Conservation (phyloP, 208 protist species). For the Trypanosomatidae sp. region DNA sequence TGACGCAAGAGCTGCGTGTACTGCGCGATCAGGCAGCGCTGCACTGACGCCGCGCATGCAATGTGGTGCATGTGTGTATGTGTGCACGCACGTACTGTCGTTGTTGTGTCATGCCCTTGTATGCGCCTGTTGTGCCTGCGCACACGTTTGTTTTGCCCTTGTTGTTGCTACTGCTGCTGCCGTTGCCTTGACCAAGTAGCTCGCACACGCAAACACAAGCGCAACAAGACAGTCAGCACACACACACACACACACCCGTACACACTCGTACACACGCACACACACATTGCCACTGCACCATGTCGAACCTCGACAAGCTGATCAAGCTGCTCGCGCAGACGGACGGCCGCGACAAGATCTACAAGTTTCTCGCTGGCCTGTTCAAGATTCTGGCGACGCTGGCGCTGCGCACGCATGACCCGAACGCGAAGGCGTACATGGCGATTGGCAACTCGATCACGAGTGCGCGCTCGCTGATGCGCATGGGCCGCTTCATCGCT, state of each 20-base stretch:
- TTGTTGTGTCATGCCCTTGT: neutral
- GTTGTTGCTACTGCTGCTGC: too few species aligned
- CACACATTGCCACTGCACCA: too few species aligned
- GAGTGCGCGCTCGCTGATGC: slow-evolving; percentile 78
- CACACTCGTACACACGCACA: too few species aligned
- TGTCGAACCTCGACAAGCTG: slow-evolving; percentile 62
- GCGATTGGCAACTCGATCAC: slow-evolving; percentile 56
- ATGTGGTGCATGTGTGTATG: neutral
- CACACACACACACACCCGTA: too few species aligned
- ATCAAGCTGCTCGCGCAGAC: slow-evolving; percentile 79
- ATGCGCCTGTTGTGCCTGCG: too few species aligned
- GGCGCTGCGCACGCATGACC: slow-evolving; percentile 17
- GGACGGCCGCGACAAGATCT: slow-evolving; percentile 89
- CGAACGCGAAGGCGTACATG: slow-evolving; percentile 26
- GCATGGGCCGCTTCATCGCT: slow-evolving; percentile 83
- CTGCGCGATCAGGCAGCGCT: too few species aligned
- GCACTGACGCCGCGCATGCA: too few species aligned
- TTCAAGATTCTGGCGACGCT: slow-evolving; percentile 62
- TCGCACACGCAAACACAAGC: too few species aligned
- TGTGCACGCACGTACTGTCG: neutral
- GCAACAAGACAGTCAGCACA: too few species aligned
- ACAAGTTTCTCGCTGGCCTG: slow-evolving; percentile 71
- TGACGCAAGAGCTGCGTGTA: slow-evolving; percentile 18
- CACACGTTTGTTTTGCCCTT: too few species aligned
- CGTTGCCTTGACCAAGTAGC: too few species aligned